phyloP scores from a whole-genome alignment of 1,139 yeast species.

The Pneumocystis carinii region DNA sequence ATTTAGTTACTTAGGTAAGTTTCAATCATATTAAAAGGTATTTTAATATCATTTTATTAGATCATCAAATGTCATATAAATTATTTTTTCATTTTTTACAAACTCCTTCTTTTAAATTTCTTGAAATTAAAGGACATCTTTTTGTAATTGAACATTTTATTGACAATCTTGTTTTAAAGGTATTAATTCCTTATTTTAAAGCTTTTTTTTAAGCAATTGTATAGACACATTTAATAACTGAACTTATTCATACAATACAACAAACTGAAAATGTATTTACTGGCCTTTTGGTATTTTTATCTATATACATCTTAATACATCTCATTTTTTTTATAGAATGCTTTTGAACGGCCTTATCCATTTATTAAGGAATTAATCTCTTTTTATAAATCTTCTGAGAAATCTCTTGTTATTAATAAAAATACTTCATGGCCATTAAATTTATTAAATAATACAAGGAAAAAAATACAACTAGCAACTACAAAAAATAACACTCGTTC shows the following conservation, averaged over 20 bases:
- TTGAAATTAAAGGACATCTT: background rate
- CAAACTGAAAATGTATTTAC: background rate
- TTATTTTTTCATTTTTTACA: background rate
- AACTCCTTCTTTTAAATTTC: background rate
- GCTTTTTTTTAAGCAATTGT: background rate
- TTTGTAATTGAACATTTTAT: background rate
- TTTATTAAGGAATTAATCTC: background rate
- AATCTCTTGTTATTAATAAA: background rate
- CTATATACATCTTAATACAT: background rate
- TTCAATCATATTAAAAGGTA: background rate
- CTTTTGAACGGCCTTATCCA: background rate
- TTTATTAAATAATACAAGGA: background rate
- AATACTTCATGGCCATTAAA: background rate
- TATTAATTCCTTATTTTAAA: background rate
- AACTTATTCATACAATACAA: background rate
- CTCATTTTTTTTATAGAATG: background rate
- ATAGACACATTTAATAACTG: background rate
- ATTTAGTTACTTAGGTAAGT: background rate
- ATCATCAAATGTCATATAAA: background rate
- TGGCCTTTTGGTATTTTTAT: background rate
- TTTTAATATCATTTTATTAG: background rate
- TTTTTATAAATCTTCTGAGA: background rate
- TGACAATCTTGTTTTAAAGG: background rate
- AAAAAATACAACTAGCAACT: background rate
- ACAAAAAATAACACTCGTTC: background rate